Base-by-base conservation (phyloP, 2,329 filamentous ascomycete species). In the Botrytis pseudocinerea region DNA sequence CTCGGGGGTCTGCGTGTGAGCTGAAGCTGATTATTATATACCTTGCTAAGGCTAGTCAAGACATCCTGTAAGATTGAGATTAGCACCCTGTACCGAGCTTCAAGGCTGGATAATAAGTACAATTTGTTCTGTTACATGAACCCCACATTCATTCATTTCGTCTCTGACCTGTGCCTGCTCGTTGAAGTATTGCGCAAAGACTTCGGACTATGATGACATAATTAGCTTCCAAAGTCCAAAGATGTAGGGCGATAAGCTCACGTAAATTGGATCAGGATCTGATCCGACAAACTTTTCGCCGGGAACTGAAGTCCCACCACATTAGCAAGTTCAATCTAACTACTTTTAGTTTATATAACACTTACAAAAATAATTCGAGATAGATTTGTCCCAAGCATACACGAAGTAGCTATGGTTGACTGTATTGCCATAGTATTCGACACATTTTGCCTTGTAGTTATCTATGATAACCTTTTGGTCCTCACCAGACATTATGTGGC, bases 361-460 rank as follows among this genome's bases (percentile, higher is more conserved):
- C 64, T 54, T 54, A 66, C 28, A 51, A 2, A 18, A 40, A 12
- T n/a, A 32, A 8, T 40, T 16, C 4, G 22, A 54, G 35, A 54
- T 38, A 8, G 46, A 1, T 16, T 51, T 66, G 4, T 66, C 8
- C 14, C 35, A 28, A 3, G 4, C 12, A 20, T 20, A 66, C 20
- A 40, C 0, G 10, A 40, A 40, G 2, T 28, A 54, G 1, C 12
- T n/a, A 1, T 6, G 6, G 2, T 54, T 1, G 0, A 28, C 7
- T 1, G 32, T 51, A 2, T 48, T 4, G n/a, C 28, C 44, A 25
- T 38, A 48, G 7, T 38, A 51, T 5, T 51, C 63, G 12, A 8
- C 16, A 4, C 64, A 40, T 25, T 66, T 28, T 18, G 16, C 35
- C 3, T 28, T 28, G 2, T 28, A 66, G 12, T 3, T 4, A 7